Evolutionary conservation across 345 rosid genomes (phyloP).

Genomic region (Laguncularia racemosa): DNA sequence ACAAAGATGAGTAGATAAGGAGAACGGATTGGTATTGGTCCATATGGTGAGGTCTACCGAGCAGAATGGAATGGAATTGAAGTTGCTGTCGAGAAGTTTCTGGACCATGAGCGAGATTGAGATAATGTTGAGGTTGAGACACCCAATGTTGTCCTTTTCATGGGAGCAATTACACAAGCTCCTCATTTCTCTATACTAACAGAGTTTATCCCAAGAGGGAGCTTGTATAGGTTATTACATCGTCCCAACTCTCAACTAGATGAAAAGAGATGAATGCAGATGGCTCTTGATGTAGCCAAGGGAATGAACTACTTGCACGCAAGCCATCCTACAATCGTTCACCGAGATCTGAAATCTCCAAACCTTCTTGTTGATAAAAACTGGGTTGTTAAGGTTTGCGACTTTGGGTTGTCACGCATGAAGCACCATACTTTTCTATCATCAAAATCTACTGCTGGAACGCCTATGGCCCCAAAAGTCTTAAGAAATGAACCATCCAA

Average conservation of each 20-base stretch:
- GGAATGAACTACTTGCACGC: slow-evolving; percentile 97
- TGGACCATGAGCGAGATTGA: slow-evolving; percentile 86
- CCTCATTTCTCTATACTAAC: slow-evolving; percentile 94
- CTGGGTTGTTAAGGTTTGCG: slow-evolving; percentile 98
- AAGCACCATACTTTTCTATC: slow-evolving; percentile 90
- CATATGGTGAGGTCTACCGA: slow-evolving; percentile 89
- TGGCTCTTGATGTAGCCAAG: slow-evolving; percentile 99
- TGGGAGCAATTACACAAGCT: slow-evolving; percentile 94
- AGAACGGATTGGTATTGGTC: too few species aligned
- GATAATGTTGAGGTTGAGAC: slow-evolving; percentile 91
- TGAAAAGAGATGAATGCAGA: slow-evolving; percentile 81
- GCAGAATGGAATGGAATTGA: slow-evolving; percentile 97
- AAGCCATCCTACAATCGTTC: slow-evolving; percentile 90
- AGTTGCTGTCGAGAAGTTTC: slow-evolving; percentile 94
- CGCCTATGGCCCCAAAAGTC: slow-evolving; percentile 99
- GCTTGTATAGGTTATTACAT: slow-evolving; percentile 83
- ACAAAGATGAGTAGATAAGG: too few species aligned
- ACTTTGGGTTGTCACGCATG: slow-evolving; percentile 91
- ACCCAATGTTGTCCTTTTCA: slow-evolving; percentile 98
- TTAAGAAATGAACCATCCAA: slow-evolving; percentile 92
- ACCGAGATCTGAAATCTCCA: slow-evolving; percentile 94
- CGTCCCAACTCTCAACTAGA: slow-evolving; percentile 71
- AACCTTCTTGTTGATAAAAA: slow-evolving; percentile 95
- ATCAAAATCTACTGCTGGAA: slow-evolving; percentile 96
- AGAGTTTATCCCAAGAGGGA: slow-evolving; percentile 98